These are phyloP conservation scores for Vitis amurensis DNA, from an alignment of 164 flowering plant genomes.

Conservation along the genomic window DNA sequence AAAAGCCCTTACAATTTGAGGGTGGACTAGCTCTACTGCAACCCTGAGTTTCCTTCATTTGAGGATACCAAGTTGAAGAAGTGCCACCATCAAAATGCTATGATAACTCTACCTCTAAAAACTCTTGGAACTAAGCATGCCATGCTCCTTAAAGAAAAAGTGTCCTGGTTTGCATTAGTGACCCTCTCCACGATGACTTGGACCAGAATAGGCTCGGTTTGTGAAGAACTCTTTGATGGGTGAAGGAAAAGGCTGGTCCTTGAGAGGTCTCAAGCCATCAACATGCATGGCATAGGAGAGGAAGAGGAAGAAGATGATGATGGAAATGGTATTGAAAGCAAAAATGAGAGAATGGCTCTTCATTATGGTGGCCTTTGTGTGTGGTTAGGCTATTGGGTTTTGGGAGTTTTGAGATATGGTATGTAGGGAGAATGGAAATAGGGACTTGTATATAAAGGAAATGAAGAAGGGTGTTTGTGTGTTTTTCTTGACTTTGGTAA, in stretches of 20 bases:
- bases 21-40: too few species aligned
- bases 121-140: too few species aligned
- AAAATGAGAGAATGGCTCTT: conserved; percentile 3
- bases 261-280: conserved; percentile 22
- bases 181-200: conserved; percentile 24
- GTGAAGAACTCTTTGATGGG: neutral
- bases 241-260: conserved; percentile 3
- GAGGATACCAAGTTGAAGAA: too few species aligned
- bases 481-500: too few species aligned
- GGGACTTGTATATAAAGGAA: too few species aligned
- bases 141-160: too few species aligned
- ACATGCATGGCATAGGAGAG: conserved; percentile 15
- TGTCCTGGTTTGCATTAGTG: conserved; percentile 11
- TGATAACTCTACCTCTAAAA: too few species aligned
- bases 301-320: conserved; percentile 21
- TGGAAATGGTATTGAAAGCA: conserved; percentile 13
- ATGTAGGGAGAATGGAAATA: too few species aligned
- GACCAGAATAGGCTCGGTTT: conserved; percentile 25
- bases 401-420: neutral
- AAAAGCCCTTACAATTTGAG: too few species aligned
- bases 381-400: neutral
- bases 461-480: too few species aligned
- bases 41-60: too few species aligned
- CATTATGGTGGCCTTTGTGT: conserved; percentile 1
- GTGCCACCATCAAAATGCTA: too few species aligned